Evolutionary conservation across 345 rosid species (phyloP), one percentile per base, ranked within the genome.

Genomic region (Moringa oleifera): DNA sequence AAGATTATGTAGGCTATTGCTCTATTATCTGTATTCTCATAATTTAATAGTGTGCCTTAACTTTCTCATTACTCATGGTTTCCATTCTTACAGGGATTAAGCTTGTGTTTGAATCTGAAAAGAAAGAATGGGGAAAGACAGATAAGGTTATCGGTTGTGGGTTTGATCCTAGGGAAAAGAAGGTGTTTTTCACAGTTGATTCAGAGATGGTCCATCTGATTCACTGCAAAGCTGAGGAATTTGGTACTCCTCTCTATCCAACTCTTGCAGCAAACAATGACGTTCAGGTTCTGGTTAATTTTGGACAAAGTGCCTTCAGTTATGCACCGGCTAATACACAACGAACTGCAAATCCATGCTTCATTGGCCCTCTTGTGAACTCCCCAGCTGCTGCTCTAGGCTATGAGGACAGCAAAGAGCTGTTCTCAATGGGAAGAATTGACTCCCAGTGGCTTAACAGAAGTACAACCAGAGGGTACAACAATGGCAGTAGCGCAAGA

Each of bases 391-490:
- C 81, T 23, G 75, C 87, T 58, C 55, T 83, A 36, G 75, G 80
- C 9, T 72, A 79, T 18, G 98, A 83, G 20, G 96, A 91, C 23
- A 89, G 98, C 67, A 85, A 70, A 73, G 96, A 89, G 71, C 81
- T 91, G 0, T 91, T 91, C 65, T 91, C 98, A 18, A 91, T 89
- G 81, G 96, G 96, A 54, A 91, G 96, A 74, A 79, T 91, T 12
- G 95, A 91, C 59, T 77, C 98, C 13, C 90, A 83, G 47, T 90
- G 94, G 92, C 74, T 86, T 52, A 75, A 75, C 66, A 60, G 90
- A 57, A 60, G 76, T 58, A 51, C 73, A 24, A 72, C 74, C 20
- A 81, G 75, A 71, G 74, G 73, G 55, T 33, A 33, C 11, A 77
- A 67, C 15, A 84, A 70, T 57, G 71, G 73, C 53, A 75, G 72